Percentiles rank a stretch among this genome's conserved stretches.
phyloP scores from a whole-genome alignment of 805 yeast species.

The Cyberlindnera subsufficiens region DNA sequence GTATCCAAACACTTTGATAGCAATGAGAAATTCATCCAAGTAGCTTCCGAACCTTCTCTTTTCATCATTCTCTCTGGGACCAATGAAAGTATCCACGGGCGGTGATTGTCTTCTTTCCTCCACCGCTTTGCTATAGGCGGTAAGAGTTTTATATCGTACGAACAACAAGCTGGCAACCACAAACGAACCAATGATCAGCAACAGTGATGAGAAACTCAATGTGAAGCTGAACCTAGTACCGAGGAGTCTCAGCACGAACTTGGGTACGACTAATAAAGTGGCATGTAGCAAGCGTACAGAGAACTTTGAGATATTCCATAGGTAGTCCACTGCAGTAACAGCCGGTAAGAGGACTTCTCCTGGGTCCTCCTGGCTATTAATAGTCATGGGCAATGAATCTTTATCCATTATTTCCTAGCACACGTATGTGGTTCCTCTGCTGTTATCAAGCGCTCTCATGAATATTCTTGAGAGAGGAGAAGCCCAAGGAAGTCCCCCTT shows the following conservation, averaged over 20 bases:
- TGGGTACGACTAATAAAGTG: constrained; percentile 19
- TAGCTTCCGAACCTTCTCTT: constrained; percentile 48
- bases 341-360: not conserved
- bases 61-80: constrained; percentile 25
- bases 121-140: constrained; percentile 12
- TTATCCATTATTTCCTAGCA: not conserved
- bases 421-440: too few relatives aligned
- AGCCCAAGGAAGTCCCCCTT: too few relatives aligned
- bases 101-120: constrained; percentile 36
- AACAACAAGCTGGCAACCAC: constrained; percentile 8
- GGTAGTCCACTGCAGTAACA: not conserved
- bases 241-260: constrained; percentile 26
- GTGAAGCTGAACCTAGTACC: constrained; percentile 33
- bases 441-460: too few relatives aligned
- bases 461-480: too few relatives aligned
- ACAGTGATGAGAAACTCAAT: constrained; percentile 11
- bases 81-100: constrained; percentile 10
- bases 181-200: constrained; percentile 6
- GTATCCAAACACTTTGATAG: constrained; percentile 91
- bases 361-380: not conserved
- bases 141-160: constrained; percentile 12
- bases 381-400: not conserved
- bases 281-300: constrained; percentile 5
- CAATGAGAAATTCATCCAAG: constrained; percentile 83
- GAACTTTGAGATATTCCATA: constrained; percentile 3